Percentiles rank a stretch among this genome's conserved stretches.
Conservation (phyloP, 768 basidiomycete genomes). For the Tephrocybe sp. region DNA sequence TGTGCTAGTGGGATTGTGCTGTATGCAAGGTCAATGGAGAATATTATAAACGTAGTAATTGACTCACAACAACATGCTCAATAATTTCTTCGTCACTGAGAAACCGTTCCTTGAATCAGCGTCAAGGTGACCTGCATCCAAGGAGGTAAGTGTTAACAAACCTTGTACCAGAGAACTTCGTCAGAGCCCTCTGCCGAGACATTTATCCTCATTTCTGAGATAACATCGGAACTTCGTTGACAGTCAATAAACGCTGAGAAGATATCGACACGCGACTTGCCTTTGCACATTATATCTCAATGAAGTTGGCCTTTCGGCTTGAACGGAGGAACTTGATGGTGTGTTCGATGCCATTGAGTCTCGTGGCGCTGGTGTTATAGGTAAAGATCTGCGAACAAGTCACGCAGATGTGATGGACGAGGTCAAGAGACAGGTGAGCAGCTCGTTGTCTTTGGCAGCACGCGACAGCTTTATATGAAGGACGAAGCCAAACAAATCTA, state of each 20-base stretch:
- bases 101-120: conserved; percentile 62
- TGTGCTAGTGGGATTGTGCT: conserved; percentile 70
- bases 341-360: neutral
- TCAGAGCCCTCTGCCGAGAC: conserved; percentile 57
- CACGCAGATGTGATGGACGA: no score
- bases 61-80: conserved; percentile 68
- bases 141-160: conserved; percentile 24
- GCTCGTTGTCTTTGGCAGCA: no score
- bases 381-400: no score
- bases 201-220: conserved; percentile 67
- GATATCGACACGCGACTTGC: conserved; percentile 17
- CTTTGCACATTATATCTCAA: conserved; percentile 32
- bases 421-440: no score
- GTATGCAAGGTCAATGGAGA: neutral
- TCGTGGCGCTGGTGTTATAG: no score
- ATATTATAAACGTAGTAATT: neutral
- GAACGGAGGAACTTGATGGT: neutral
- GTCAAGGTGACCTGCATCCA: conserved; percentile 8
- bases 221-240: conserved; percentile 63
- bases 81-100: conserved; percentile 74
- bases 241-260: neutral
- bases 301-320: neutral
- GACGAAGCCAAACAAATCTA: no score
- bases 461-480: no score
- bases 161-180: conserved; percentile 75